Evolutionary conservation across 306 rosid genomes (phyloP), one percentile per base, ranked within the genome.

Genomic region (Potentilla sterilis): DNA sequence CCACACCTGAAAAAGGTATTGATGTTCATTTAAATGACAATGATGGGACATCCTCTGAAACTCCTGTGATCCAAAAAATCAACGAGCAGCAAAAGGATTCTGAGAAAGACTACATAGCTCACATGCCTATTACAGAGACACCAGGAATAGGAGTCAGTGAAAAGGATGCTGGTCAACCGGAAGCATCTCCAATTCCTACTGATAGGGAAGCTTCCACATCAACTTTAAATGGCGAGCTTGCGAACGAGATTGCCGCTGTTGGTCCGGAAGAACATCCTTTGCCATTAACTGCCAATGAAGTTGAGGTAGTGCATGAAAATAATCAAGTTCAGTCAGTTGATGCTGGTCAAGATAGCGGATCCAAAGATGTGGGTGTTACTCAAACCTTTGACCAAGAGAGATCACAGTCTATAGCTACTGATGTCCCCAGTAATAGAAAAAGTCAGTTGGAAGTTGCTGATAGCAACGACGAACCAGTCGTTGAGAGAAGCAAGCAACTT

Each of bases 151-250:
- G 88, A 75, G 75, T 69, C 14, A 79, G 37, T 80, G 83, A 86
- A 82, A 86, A 1, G 71, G 85, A 84, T 63, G 73, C 68, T 28
- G 77, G 77, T 77, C 76, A 69, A 73, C 74, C 21, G 24, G 88
- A 88, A 74, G 84, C 76, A 52, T 79, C 79, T 38, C 81, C 46
- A 70, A 71, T 64, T 51, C 77, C 75, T 80, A 73, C 73, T 55
- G 83, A 78, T 79, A 74, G 10, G 74, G 92, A 83, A 73, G 87
- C 79, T 77, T 75, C 75, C 66, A 40, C 82, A 28, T 64, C 80
- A 73, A 73, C 85, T 78, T 78, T 87, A 59, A 85, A 86, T 77
- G 83, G 46, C 34, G 91, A 89, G 70, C 79, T 67, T 77, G 73
- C 59, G 67, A 76, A 72, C 67, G 91, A 78, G 82, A 89, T 74